Evolutionary conservation across 2,329 filamentous ascomycete genomes (phyloP).

Genomic region (Phialocephala sp.): DNA sequence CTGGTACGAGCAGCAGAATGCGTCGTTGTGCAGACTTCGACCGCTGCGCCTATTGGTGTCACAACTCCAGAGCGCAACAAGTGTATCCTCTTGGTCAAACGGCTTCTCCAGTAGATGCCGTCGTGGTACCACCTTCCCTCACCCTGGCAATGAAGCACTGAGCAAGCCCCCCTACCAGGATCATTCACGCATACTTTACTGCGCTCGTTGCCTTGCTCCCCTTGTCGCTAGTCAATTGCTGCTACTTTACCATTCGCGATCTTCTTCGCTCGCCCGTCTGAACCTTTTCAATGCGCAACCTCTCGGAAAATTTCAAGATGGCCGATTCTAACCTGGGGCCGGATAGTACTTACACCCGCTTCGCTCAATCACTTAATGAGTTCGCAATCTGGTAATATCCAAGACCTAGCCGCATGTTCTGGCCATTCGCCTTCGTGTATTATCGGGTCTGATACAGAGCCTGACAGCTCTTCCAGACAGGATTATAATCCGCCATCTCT

Average conservation of each 20-base stretch:
- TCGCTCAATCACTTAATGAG: constrained; percentile 44
- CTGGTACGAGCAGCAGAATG: constrained; percentile 17
- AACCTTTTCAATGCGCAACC: constrained; percentile 9
- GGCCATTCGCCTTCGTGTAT: constrained; percentile 42
- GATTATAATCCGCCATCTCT: constrained; percentile 39
- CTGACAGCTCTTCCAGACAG: constrained; percentile 44
- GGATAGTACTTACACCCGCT: constrained; percentile 38
- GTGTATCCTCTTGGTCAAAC: constrained; percentile 18
- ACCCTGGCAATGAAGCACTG: constrained; percentile 6
- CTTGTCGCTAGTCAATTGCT: constrained; percentile 16
- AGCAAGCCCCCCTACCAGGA: constrained; percentile 14
- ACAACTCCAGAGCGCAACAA: constrained; percentile 2
- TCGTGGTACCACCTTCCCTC: constrained; percentile 13
- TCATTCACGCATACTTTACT: constrained; percentile 19
- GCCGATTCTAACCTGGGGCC: constrained; percentile 21
- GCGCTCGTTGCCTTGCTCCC: constrained; percentile 3
- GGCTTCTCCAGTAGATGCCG: constrained; percentile 16
- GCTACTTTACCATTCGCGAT: constrained; percentile 20
- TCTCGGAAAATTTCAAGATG: constrained; percentile 9
- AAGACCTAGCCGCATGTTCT: constrained; percentile 42
- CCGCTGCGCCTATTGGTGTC: constrained; percentile 18
- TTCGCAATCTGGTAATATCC: constrained; percentile 45
- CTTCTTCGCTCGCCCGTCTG: constrained; percentile 15
- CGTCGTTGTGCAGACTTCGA: constrained; percentile 13
- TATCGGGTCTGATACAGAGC: constrained; percentile 42